These are phyloP conservation scores for Tylopilus felleus DNA, from an alignment of 768 basidiomycete species.

Conservation along the genomic window DNA sequence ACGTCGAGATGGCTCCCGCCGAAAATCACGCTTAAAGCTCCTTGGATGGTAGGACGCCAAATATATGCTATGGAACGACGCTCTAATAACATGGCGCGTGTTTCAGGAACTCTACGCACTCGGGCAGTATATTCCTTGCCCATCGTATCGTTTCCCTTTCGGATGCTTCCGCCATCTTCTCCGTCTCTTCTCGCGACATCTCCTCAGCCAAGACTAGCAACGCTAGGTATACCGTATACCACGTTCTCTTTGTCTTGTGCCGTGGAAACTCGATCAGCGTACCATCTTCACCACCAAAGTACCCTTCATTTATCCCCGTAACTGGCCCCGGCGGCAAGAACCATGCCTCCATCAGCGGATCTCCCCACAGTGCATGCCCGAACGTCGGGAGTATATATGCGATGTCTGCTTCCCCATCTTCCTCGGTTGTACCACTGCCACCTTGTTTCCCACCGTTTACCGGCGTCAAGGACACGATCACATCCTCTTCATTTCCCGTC, in stretches of 20 bases:
- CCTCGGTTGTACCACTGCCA: slow-evolving; percentile 8
- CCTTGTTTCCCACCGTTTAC: background rate
- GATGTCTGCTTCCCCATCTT: slow-evolving; percentile 22
- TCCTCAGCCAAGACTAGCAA: slow-evolving; percentile 49
- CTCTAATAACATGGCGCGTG: slow-evolving; percentile 35
- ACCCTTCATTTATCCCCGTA: slow-evolving; percentile 57
- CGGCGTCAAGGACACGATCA: slow-evolving; percentile 44
- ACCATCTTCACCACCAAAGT: slow-evolving; percentile 42
- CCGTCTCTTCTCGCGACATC: slow-evolving; percentile 13
- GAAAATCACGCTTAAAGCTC: slow-evolving; percentile 1
- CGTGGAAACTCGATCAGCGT: slow-evolving; percentile 53
- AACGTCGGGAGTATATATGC: slow-evolving; percentile 39
- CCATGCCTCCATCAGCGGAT: slow-evolving; percentile 67
- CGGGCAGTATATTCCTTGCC: slow-evolving; percentile 40
- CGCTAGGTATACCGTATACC: slow-evolving; percentile 71
- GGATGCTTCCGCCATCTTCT: slow-evolving; percentile 19
- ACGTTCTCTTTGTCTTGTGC: slow-evolving; percentile 71
- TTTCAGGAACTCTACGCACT: slow-evolving; percentile 44
- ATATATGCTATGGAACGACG: background rate
- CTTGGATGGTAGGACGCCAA: background rate
- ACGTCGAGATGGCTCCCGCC: slow-evolving; percentile 21
- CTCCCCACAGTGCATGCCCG: slow-evolving; percentile 66
- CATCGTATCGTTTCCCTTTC: slow-evolving; percentile 31
- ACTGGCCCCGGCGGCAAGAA: slow-evolving; percentile 51
- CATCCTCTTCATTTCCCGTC: slow-evolving; percentile 55